phyloP scores from a whole-genome alignment of 1,284 basidiomycete genomes.

The Pyrrhoderma noxium region DNA sequence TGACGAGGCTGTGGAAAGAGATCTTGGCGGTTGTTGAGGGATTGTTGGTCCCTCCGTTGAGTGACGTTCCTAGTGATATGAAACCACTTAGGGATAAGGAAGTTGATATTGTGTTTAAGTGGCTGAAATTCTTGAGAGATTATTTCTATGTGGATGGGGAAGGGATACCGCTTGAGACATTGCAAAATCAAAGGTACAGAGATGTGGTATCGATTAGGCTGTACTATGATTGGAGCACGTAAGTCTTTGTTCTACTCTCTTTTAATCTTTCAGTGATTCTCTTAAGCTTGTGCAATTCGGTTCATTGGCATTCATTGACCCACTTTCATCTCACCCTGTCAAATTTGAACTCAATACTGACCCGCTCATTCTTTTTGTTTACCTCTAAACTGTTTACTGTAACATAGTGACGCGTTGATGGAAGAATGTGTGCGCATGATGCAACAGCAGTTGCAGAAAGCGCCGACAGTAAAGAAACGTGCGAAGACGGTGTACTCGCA shows the following conservation, averaged over 20 bases:
- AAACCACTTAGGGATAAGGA: constrained; percentile 89
- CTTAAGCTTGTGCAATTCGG: too few species aligned
- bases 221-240: constrained; percentile 93
- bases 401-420: constrained; percentile 76
- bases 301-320: too few species aligned
- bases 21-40: constrained; percentile 84
- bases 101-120: constrained; percentile 96
- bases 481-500: constrained; percentile 88
- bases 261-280: too few species aligned
- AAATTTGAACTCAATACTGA: too few species aligned
- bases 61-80: constrained; percentile 86
- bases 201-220: constrained; percentile 85
- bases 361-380: background rate
- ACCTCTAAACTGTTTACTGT: background rate
- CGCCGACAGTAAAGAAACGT: constrained; percentile 76
- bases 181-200: constrained; percentile 97
- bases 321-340: background rate
- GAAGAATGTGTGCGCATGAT: constrained; percentile 94
- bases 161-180: constrained; percentile 76
- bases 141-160: constrained; percentile 96
- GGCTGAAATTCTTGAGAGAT: constrained; percentile 93
- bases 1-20: constrained; percentile 96
- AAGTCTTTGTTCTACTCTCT: constrained; percentile 26
- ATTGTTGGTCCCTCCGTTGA: constrained; percentile 87
- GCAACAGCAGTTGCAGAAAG: constrained; percentile 71